Base-by-base conservation (phyloP, 2,329 filamentous ascomycete genomes). In the Fusarium tanahbumbuense region DNA sequence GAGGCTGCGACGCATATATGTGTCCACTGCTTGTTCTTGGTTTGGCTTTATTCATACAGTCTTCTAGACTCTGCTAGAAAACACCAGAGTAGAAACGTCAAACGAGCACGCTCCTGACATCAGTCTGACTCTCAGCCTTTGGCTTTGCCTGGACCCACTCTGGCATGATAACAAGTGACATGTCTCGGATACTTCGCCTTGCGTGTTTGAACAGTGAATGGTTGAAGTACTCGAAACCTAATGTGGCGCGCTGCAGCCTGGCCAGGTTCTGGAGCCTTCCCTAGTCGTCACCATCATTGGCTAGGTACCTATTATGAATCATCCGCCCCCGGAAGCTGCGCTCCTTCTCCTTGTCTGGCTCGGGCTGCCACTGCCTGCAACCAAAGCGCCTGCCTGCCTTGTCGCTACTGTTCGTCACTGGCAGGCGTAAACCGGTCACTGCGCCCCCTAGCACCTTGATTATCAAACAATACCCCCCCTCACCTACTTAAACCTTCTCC, bases 181-280 rank as follows among this genome's bases (percentile, higher is more conserved):
- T 50, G 73, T 75, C 25, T 23, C 28, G 5, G 30, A 55, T 78
- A 76, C 76, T 34, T 49, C 11, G 23, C n/a, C 30, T 53, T 53
- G 18, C 22, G 7, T 22, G 8, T 22, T 28, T 28, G 22, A 15
- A 22, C 5, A 16, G 44, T 28, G 28, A 15, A 40, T 37, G 23
- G 23, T 1, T 4, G 2, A 52, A 50, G 77, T 78, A 78, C 52
- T 52, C 3, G 52, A 49, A 57, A 77, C 77, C 23, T 54, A 16
- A 5, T 59, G 64, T 71, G 65, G 72, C 60, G 60, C 60, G 62
- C 54, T 66, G 66, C 52, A 73, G 62, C 67, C 61, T 73, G 68
- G 73, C 67, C 63, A 53, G 64, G 44, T 81, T 81, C 80, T 82
- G 79, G 80, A 81, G 78, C 77, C 76, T 81, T 81, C 80, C 71